Base-by-base conservation (phyloP, 1,284 basidiomycete species). In the Ustilago hordei region DNA sequence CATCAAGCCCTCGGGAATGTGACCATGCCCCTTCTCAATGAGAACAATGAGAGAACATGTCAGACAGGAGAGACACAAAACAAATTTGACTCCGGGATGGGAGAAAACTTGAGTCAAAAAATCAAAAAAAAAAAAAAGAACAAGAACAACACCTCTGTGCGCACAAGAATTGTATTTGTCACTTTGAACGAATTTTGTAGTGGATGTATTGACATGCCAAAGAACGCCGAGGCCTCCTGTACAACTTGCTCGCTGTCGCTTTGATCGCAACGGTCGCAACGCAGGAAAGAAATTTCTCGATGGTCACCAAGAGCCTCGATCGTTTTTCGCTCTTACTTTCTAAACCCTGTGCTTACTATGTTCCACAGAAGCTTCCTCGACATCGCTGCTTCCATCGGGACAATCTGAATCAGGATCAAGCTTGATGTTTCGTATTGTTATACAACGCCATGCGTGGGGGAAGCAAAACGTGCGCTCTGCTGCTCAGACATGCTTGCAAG, bases 151-250 rank as follows among this genome's bases (percentile, higher is more conserved):
- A 47, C 34, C 38, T 36, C 7, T 23, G 48, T 31, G 12, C 23
- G 41, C 15, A 12, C 48, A 43, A 41, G 45, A 28, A 39, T 56
- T 55, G 52, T 45, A 34, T 36, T 45, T 7, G 1, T 9, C 35
- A 41, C 9, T 48, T 31, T n/a, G 8, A 7, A 32, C 15, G 6
- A 3, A 28, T 56, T 57, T 45, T 43, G 39, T n/a, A 47, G 8
- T 47, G 55, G 17, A 11, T 55, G 54, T 55, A 55, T 41, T 55
- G n/a, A 38, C 13, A 31, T 38, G 36, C 38, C 45, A 38, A 63
- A 66, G 19, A 71, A 66, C 69, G 69, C 69, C 69, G 64, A 71
- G 69, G 55, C 38, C 43, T 57, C 32, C 19, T 45, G 48, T 32
- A 13, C 48, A 0, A 32, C 23, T 45, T 31, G 5, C 31, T 8